These are phyloP conservation scores for Taphrina confusa DNA, from an alignment of 1,139 yeast genomes.

Conservation along the genomic window DNA sequence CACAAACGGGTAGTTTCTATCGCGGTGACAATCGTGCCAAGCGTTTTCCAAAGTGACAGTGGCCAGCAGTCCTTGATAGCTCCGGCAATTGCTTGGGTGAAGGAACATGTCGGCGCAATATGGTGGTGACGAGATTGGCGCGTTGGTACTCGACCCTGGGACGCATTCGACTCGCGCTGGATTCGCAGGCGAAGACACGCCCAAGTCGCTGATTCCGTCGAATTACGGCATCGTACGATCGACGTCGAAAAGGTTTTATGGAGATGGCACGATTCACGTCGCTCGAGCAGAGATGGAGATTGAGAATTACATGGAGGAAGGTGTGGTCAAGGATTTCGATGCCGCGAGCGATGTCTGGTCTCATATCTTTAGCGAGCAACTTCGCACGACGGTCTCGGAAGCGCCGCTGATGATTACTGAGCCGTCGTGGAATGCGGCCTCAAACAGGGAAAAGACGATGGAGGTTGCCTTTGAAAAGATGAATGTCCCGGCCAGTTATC, in stretches of 20 bases:
- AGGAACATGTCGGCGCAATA: constrained; percentile 26
- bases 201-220: constrained; percentile 74
- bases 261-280: constrained; percentile 46
- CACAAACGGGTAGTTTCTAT: too few relatives aligned
- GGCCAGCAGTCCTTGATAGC: too few relatives aligned
- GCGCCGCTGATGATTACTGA: constrained; percentile 81
- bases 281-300: constrained; percentile 46
- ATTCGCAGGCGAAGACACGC: constrained; percentile 91
- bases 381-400: constrained; percentile 60
- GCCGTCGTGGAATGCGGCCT: constrained; percentile 77
- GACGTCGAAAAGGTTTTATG: constrained; percentile 40
- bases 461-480: constrained; percentile 74
- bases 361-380: constrained; percentile 47
- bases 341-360: constrained; percentile 49
- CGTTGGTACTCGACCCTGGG: constrained; percentile 90
- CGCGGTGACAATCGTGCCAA: too few relatives aligned
- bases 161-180: constrained; percentile 81
- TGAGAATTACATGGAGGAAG: constrained; percentile 47
- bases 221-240: constrained; percentile 42
- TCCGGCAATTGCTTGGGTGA: background rate
- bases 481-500: constrained; percentile 80
- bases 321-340: constrained; percentile 52
- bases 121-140: constrained; percentile 48
- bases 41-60: too few relatives aligned
- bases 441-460: constrained; percentile 68